phyloP scores from a whole-genome alignment of 129 eudicot genomes.

The Flaveria trinervia region DNA sequence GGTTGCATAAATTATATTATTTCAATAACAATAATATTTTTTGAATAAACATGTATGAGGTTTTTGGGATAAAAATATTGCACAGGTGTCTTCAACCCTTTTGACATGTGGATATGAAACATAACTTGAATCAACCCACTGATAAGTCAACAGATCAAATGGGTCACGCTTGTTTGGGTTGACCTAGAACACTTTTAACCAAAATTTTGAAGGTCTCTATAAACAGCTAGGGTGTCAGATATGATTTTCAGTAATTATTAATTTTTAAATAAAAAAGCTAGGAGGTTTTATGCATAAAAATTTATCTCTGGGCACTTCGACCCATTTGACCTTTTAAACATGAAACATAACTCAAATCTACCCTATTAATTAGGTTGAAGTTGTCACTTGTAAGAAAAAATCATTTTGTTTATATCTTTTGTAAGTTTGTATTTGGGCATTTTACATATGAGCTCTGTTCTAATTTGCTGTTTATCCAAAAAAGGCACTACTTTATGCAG shows the following conservation, averaged over 20 bases:
- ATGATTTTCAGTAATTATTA: not conserved
- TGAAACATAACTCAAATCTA: not conserved
- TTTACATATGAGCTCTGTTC: not conserved
- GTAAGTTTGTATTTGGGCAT: not conserved
- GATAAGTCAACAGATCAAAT: not conserved
- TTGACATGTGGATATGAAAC: not conserved
- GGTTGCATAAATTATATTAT: not conserved
- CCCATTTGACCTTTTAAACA: not conserved
- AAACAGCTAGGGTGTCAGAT: not conserved
- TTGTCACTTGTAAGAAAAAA: not conserved
- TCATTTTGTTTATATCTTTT: not conserved
- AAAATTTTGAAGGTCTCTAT: not conserved
- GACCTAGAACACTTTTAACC: not conserved
- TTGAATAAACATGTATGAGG: not conserved
- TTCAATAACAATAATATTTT: too few relatives aligned
- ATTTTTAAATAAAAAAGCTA: not conserved
- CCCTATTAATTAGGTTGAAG: not conserved
- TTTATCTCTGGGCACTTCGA: not conserved
- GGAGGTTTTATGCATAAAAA: not conserved
- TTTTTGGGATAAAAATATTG: not conserved
- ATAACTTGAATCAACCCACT: not conserved
- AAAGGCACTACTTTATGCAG: constrained; percentile 83
- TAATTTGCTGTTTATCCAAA: constrained; percentile 10
- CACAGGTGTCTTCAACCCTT: not conserved
- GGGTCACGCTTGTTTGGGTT: not conserved